Evolutionary conservation across 2,329 filamentous ascomycete species (phyloP).

Genomic region (Aspergillus nomiae): DNA sequence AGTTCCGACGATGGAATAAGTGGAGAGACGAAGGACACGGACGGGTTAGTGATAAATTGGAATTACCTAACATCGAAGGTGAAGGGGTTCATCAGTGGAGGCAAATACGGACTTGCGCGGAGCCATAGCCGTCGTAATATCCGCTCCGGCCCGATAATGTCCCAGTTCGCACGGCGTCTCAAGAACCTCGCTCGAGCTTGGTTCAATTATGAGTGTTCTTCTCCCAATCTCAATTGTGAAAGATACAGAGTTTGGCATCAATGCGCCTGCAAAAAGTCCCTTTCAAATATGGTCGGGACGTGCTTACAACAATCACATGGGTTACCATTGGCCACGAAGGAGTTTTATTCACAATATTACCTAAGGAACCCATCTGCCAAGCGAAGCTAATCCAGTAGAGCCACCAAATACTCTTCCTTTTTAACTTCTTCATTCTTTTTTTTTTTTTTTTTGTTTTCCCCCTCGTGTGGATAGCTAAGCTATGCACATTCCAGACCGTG

Average conservation of each 20-base stretch:
- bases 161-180: not conserved
- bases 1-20: not conserved
- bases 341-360: not conserved
- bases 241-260: not conserved
- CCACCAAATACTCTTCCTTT: not conserved
- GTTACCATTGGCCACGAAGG: not conserved
- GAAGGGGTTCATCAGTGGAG: conserved; percentile 1
- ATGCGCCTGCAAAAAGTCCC: not conserved
- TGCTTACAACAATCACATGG: not conserved
- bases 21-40: not conserved
- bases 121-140: not conserved
- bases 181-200: not conserved
- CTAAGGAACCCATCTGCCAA: not conserved
- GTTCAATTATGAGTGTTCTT: no score
- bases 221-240: not conserved
- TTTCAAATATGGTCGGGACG: not conserved
- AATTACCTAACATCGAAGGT: conserved; percentile 4
- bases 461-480: not conserved
- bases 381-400: not conserved
- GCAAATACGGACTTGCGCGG: not conserved
- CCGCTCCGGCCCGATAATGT: not conserved
- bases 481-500: not conserved
- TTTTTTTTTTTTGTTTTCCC: not conserved
- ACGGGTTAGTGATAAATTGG: not conserved
- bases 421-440: not conserved